phyloP scores from a whole-genome alignment of 495 filamentous ascomycete species.

The Letharia columbiana region DNA sequence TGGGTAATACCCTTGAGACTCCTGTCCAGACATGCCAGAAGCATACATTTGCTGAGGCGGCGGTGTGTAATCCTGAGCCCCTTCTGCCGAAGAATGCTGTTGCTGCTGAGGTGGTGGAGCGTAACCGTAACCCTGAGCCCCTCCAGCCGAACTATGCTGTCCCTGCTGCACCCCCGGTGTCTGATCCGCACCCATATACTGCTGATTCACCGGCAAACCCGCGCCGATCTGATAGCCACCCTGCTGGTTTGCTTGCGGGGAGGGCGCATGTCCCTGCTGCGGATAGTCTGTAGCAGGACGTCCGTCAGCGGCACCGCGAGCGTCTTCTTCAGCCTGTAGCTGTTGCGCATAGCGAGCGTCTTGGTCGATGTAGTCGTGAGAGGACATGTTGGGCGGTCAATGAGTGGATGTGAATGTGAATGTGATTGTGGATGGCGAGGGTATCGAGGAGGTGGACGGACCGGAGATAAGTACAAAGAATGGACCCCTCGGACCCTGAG shows the following conservation, averaged over 20 bases:
- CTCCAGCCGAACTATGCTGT: constrained; percentile 3
- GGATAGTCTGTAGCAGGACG: not conserved
- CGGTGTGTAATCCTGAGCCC: constrained; percentile 1
- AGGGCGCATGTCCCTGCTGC: not conserved
- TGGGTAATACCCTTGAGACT: constrained; percentile 13
- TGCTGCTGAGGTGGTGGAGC: constrained; percentile 9
- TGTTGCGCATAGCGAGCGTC: not conserved
- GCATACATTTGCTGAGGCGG: not conserved
- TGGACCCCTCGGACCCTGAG: not conserved
- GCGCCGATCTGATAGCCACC: constrained; percentile 15
- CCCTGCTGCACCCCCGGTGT: constrained; percentile 3
- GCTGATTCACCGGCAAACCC: constrained; percentile 12
- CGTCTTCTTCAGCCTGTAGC: constrained; percentile 1
- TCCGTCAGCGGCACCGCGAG: constrained; percentile 3
- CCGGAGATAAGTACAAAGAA: not conserved
- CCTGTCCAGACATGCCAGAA: not conserved
- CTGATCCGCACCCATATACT: constrained; percentile 5
- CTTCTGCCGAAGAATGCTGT: not conserved
- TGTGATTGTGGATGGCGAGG: not conserved
- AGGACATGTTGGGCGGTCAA: not conserved
- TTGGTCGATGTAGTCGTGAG: not conserved
- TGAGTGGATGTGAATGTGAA: not conserved
- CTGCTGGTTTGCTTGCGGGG: constrained; percentile 1
- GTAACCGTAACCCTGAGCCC: not conserved
- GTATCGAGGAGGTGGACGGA: not conserved